Conservation (phyloP, 75 land plant genomes). For the Chamaecyparis obtusa region DNA sequence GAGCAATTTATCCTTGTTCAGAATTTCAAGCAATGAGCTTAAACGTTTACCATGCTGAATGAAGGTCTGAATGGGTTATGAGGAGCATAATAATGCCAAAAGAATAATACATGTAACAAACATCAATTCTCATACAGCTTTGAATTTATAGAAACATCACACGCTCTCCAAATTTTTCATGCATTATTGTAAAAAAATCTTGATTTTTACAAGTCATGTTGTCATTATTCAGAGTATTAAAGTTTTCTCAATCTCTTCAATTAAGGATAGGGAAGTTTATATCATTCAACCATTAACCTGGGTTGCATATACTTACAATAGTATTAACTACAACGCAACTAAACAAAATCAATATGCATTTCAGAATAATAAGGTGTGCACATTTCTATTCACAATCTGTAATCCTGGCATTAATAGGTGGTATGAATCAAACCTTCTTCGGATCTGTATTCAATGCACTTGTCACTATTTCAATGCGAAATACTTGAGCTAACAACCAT, state of each 20-base stretch:
- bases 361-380: not conserved
- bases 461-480: slow-evolving; percentile 82
- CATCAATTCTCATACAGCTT: slow-evolving; percentile 1
- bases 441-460: slow-evolving; percentile 67
- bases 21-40: not conserved
- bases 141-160: not conserved
- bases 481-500: slow-evolving; percentile 93
- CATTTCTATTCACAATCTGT: not conserved
- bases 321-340: not conserved
- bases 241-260: too few species aligned
- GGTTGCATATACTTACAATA: too few species aligned
- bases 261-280: too few species aligned
- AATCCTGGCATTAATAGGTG: not conserved
- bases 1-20: not conserved
- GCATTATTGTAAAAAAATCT: not conserved
- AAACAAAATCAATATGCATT: not conserved
- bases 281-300: too few species aligned
- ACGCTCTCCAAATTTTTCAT: not conserved
- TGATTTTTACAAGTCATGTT: not conserved
- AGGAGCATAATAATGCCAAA: not conserved
- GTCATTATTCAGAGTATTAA: not conserved
- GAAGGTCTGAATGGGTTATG: not conserved
- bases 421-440: slow-evolving; percentile 57
- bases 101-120: not conserved
- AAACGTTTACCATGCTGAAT: not conserved